A percentile compares a stretch with the other conserved stretches of the same genome.
phyloP scores from a whole-genome alignment of 1,284 basidiomycete genomes.

The Ganoderma lucidum region DNA sequence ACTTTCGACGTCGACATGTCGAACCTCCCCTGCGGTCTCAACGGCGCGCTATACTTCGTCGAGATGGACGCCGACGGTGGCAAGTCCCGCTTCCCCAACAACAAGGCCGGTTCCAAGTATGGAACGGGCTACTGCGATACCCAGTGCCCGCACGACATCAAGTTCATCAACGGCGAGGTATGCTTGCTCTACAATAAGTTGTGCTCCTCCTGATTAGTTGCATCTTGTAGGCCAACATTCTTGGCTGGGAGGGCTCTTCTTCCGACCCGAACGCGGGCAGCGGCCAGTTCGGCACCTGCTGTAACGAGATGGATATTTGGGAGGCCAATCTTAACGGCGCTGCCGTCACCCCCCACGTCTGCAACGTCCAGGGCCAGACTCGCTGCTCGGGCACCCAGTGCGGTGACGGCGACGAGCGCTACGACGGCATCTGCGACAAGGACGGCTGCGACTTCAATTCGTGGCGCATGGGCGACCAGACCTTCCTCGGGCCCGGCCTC shows the following conservation, averaged over 20 bases:
- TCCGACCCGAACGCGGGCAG: constrained; percentile 46
- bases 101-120: constrained; percentile 65
- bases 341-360: constrained; percentile 61
- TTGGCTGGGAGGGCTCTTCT: constrained; percentile 41
- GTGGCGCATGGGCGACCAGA: constrained; percentile 58
- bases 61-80: constrained; percentile 65
- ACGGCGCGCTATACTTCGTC: constrained; percentile 49
- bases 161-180: constrained; percentile 63
- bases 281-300: constrained; percentile 59
- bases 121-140: constrained; percentile 67
- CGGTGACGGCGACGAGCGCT: constrained; percentile 42
- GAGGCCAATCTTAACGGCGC: constrained; percentile 60
- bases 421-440: constrained; percentile 54
- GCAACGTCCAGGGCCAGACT: constrained; percentile 49
- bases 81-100: constrained; percentile 52
- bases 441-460: constrained; percentile 68
- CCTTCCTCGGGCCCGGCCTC: constrained; percentile 56
- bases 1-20: constrained; percentile 62
- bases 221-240: constrained; percentile 43
- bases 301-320: constrained; percentile 67
- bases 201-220: constrained; percentile 34
- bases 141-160: constrained; percentile 64
- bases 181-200: constrained; percentile 15
- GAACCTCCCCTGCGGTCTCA: constrained; percentile 50
- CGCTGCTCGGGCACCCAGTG: constrained; percentile 46